Conservation (phyloP, 805 yeast genomes). For the Candida ascalaphidarum region DNA sequence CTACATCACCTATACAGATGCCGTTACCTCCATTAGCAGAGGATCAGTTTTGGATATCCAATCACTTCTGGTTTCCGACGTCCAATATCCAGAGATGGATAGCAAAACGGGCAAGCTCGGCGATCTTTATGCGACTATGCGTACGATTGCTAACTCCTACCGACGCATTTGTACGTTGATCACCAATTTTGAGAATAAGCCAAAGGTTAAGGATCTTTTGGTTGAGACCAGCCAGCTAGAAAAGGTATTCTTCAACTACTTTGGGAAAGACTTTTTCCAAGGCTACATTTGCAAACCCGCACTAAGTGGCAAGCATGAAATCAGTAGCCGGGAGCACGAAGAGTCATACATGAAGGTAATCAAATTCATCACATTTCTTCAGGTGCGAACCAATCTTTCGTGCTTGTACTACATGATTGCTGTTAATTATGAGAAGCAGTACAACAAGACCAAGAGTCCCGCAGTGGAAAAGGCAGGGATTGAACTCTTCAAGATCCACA, state of each 20-base stretch:
- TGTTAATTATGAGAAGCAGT: constrained; percentile 29
- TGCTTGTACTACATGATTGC: constrained; percentile 33
- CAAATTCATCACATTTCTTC: constrained; percentile 26
- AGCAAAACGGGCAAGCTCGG: constrained; percentile 9
- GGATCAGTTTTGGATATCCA: constrained; percentile 22
- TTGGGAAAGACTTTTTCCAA: constrained; percentile 34
- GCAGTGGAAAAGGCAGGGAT: constrained; percentile 28
- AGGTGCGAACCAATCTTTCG: constrained; percentile 29
- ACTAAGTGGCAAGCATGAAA: constrained; percentile 5
- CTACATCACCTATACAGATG: constrained; percentile 21
- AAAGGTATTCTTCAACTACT: constrained; percentile 21
- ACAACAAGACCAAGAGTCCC: constrained; percentile 15
- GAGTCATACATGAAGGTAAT: constrained; percentile 23
- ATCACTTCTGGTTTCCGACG: constrained; percentile 23
- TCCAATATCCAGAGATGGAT: constrained; percentile 15
- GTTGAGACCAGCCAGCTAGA: constrained; percentile 28
- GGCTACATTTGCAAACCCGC: constrained; percentile 29
- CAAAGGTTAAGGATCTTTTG: constrained; percentile 26
- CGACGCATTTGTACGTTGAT: constrained; percentile 19
- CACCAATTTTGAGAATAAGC: constrained; percentile 17
- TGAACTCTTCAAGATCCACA: constrained; percentile 33
- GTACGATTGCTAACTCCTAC: constrained; percentile 16
- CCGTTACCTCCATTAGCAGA: constrained; percentile 20
- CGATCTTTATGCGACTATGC: constrained; percentile 5
- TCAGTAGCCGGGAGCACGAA: constrained; percentile 16